These are phyloP conservation scores for Ganoderma lucidum DNA, from an alignment of 1,284 basidiomycete species.

Conservation along the genomic window DNA sequence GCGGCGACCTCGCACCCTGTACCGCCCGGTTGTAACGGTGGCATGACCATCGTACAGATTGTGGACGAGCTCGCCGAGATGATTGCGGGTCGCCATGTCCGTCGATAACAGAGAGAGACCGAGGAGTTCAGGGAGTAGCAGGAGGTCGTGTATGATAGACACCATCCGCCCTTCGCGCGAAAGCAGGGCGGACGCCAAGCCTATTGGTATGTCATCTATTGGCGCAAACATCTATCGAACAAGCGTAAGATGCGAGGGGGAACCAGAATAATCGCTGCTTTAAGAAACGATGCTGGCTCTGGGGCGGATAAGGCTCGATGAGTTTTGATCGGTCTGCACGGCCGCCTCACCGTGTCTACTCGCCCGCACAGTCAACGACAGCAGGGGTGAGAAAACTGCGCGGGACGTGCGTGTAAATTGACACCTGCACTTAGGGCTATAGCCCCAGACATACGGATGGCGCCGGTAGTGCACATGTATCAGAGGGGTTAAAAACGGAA, in stretches of 20 bases:
- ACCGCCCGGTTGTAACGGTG: neutral
- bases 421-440: neutral
- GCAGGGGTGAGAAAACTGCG: neutral
- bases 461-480: neutral
- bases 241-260: neutral
- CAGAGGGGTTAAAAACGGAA: slow-evolving; percentile 6
- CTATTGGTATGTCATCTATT: neutral
- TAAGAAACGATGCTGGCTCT: neutral
- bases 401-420: neutral
- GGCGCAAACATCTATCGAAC: neutral
- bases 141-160: neutral
- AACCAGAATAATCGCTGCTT: neutral
- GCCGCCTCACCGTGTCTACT: neutral
- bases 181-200: neutral
- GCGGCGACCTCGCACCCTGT: slow-evolving; percentile 6
- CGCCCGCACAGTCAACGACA: neutral
- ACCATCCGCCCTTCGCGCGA: neutral
- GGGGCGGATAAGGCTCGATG: neutral
- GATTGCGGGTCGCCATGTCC: slow-evolving; percentile 18
- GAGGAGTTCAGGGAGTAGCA: neutral
- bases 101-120: neutral
- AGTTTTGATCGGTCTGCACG: neutral
- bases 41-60: neutral
- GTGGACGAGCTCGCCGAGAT: neutral
- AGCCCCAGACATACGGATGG: neutral